phyloP scores from a whole-genome alignment of 306 rosid genomes.

The Cucurbita maxima region DNA sequence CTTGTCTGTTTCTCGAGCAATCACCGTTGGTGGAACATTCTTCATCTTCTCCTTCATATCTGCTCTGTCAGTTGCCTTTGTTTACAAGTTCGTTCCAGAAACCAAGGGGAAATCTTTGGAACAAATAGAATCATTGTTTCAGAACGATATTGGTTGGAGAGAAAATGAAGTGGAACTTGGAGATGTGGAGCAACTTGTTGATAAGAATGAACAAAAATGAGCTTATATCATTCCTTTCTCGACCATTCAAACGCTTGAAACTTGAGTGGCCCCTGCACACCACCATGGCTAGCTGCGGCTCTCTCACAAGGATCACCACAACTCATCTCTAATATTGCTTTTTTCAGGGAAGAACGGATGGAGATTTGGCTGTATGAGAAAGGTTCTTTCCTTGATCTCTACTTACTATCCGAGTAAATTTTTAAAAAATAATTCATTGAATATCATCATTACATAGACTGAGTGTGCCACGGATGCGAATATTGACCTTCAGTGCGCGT shows the following conservation, averaged over 20 bases:
- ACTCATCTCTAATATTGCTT: not conserved
- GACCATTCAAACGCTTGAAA: not conserved
- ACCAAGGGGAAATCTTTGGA: slow-evolving; percentile 90
- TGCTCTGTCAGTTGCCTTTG: slow-evolving; percentile 52
- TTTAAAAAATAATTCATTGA: not conserved
- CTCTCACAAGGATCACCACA: not conserved
- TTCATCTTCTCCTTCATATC: slow-evolving; percentile 57
- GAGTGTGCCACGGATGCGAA: not conserved
- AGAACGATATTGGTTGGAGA: slow-evolving; percentile 33
- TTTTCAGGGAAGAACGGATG: not conserved
- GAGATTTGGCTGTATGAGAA: not conserved
- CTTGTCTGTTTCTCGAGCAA: slow-evolving; percentile 48
- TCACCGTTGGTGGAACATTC: slow-evolving; percentile 54
- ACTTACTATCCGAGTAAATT: not conserved
- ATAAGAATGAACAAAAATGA: slow-evolving; percentile 18
- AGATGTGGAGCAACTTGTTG: slow-evolving; percentile 85
- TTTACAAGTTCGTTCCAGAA: slow-evolving; percentile 54
- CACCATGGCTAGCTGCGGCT: not conserved
- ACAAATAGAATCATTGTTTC: slow-evolving; percentile 70
- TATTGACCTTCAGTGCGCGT: too few species aligned
- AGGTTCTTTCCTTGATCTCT: not conserved
- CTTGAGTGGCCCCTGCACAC: not conserved
- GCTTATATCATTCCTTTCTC: not conserved
- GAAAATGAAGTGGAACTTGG: slow-evolving; percentile 49
- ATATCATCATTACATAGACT: not conserved